phyloP scores from a whole-genome alignment of 768 basidiomycete species.

The Daedaleopsis nitida region DNA sequence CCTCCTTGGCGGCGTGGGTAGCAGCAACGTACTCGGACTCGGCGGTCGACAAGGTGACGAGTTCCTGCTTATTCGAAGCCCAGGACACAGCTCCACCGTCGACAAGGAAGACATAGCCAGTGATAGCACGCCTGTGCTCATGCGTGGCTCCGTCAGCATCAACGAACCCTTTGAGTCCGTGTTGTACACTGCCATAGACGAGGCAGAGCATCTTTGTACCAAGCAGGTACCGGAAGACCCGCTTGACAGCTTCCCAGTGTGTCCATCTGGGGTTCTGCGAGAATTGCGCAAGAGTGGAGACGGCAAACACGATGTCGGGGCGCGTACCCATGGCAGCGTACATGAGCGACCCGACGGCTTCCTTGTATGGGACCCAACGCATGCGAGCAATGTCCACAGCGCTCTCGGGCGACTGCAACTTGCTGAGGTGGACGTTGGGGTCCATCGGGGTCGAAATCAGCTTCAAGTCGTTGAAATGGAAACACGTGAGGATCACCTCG shows the following conservation, averaged over 20 bases:
- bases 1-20: constrained; percentile 29
- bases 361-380: constrained; percentile 22
- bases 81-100: constrained; percentile 35
- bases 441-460: constrained; percentile 29
- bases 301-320: too few relatives aligned
- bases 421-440: constrained; percentile 12
- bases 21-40: constrained; percentile 42
- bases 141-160: constrained; percentile 37
- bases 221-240: constrained; percentile 35
- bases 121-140: constrained; percentile 32
- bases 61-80: constrained; percentile 19
- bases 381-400: constrained; percentile 11
- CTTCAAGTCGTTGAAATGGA: too few relatives aligned
- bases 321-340: constrained; percentile 34
- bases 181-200: constrained; percentile 14
- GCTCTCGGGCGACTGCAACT: neutral
- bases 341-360: constrained; percentile 26
- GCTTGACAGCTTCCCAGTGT: constrained; percentile 36
- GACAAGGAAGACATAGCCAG: constrained; percentile 39
- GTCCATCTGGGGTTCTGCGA: constrained; percentile 28
- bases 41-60: constrained; percentile 36
- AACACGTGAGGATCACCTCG: neutral
- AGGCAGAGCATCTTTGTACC: constrained; percentile 30
- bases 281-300: constrained; percentile 34
- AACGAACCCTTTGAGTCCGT: constrained; percentile 17